phyloP scores from a whole-genome alignment of 352 stramenopile species.

The Pythium rhizo-oryzae region DNA sequence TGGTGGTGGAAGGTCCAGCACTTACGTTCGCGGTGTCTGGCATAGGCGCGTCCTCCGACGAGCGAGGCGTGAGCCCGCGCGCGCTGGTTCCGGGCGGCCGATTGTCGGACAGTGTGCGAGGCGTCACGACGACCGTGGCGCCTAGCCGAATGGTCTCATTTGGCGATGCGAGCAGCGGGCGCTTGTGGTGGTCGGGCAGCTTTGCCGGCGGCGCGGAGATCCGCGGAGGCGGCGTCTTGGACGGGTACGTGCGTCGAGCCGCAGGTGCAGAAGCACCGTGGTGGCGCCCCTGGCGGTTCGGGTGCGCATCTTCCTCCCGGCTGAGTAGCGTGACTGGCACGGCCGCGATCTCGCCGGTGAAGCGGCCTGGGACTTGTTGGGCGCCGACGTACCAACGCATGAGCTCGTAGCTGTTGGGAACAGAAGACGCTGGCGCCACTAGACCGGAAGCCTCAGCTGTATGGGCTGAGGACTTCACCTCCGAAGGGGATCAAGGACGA shows the following conservation, averaged over 20 bases:
- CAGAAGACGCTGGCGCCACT: background rate
- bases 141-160: slow-evolving; percentile 20
- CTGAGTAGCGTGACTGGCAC: slow-evolving; percentile 26
- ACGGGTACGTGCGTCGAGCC: background rate
- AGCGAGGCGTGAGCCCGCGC: background rate
- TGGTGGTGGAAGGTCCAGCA: too few species aligned
- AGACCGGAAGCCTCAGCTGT: too few species aligned
- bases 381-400: slow-evolving; percentile 25
- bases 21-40: too few species aligned
- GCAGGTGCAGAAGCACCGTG: background rate
- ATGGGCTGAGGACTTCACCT: too few species aligned
- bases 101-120: background rate
- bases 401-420: background rate
- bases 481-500: too few species aligned
- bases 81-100: background rate
- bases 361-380: background rate
- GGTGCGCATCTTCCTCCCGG: slow-evolving; percentile 24
- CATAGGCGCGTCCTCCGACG: background rate
- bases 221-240: background rate
- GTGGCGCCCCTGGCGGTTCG: background rate
- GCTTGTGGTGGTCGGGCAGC: background rate
- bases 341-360: slow-evolving; percentile 23
- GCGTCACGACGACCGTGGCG: slow-evolving; percentile 5
- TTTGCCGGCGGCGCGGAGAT: background rate
- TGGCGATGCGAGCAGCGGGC: background rate